Evolutionary conservation across 2,329 filamentous ascomycete species (phyloP).

Genomic region (Venturia nashicola): DNA sequence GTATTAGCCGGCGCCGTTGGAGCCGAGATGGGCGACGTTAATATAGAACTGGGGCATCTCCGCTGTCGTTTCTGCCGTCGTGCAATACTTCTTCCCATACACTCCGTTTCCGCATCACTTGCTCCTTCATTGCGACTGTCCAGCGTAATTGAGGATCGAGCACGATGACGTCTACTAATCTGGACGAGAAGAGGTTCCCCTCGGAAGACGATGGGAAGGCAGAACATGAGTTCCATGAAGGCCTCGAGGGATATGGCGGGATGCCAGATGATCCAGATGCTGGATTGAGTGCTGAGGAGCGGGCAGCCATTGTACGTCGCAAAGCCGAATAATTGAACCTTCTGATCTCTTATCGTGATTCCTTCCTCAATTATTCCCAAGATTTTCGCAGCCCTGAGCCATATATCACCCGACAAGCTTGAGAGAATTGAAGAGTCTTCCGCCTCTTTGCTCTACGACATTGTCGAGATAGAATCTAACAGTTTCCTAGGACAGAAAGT

Average conservation of each 20-base stretch:
- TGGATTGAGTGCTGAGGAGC: constrained; percentile 51
- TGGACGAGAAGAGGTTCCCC: constrained; percentile 5
- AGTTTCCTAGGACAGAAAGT: constrained; percentile 42
- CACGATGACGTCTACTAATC: neutral
- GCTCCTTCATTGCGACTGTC: neutral
- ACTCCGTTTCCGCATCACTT: no score
- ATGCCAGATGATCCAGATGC: constrained; percentile 44
- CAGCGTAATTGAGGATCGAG: neutral
- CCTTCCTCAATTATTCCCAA: neutral
- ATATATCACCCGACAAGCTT: neutral
- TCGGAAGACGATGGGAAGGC: constrained; percentile 2
- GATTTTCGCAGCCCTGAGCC: neutral
- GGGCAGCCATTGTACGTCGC: constrained; percentile 43
- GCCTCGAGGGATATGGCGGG: neutral
- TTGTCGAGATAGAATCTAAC: neutral
- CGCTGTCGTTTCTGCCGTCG: neutral
- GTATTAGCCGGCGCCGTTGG: neutral
- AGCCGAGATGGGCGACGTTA: neutral
- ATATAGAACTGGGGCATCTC: neutral
- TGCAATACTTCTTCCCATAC: neutral
- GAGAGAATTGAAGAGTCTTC: neutral
- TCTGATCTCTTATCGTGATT: neutral
- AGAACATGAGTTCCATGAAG: neutral
- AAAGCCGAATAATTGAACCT: neutral
- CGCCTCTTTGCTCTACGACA: neutral